Percentiles rank a stretch among this genome's conserved stretches.
phyloP scores from a whole-genome alignment of 768 basidiomycete species.

The Rhodotorula paludigena region DNA sequence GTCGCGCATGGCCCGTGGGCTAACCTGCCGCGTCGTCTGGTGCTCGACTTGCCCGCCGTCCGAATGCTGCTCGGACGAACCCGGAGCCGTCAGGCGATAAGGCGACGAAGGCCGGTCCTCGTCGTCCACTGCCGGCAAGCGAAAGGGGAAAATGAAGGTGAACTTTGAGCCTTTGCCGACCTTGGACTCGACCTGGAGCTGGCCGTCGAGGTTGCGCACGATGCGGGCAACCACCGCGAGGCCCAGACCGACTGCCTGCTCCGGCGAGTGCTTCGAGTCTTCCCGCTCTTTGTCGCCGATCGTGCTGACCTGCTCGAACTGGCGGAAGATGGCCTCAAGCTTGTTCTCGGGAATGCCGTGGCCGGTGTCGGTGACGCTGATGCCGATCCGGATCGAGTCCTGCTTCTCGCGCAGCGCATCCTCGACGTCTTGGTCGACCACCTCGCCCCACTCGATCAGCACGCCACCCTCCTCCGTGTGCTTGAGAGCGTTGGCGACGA shows the following conservation, averaged over 20 bases:
- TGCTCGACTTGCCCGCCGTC: neutral
- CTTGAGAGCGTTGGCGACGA: conserved; percentile 73
- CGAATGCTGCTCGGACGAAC: too few relatives aligned
- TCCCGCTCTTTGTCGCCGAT: conserved; percentile 50
- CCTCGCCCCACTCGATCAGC: conserved; percentile 64
- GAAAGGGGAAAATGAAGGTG: conserved; percentile 65
- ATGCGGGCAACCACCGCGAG: conserved; percentile 75
- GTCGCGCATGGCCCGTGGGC: neutral
- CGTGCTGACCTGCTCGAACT: conserved; percentile 23
- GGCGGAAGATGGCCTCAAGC: conserved; percentile 70
- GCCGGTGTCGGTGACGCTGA: conserved; percentile 57
- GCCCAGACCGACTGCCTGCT: conserved; percentile 57
- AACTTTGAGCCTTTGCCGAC: conserved; percentile 65
- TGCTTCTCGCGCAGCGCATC: conserved; percentile 20
- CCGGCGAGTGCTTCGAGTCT: conserved; percentile 46
- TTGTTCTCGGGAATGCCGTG: conserved; percentile 63
- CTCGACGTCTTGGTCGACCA: conserved; percentile 52
- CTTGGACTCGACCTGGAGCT: conserved; percentile 69
- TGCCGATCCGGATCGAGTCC: conserved; percentile 38
- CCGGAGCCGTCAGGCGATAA: too few relatives aligned
- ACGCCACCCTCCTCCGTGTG: conserved; percentile 63
- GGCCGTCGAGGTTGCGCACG: conserved; percentile 71
- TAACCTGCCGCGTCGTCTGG: neutral
- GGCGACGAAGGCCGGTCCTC: neutral
- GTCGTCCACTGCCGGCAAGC: conserved; percentile 47